Conservation (phyloP, 768 basidiomycete species). For the Hebeloma cylindrosporum region DNA sequence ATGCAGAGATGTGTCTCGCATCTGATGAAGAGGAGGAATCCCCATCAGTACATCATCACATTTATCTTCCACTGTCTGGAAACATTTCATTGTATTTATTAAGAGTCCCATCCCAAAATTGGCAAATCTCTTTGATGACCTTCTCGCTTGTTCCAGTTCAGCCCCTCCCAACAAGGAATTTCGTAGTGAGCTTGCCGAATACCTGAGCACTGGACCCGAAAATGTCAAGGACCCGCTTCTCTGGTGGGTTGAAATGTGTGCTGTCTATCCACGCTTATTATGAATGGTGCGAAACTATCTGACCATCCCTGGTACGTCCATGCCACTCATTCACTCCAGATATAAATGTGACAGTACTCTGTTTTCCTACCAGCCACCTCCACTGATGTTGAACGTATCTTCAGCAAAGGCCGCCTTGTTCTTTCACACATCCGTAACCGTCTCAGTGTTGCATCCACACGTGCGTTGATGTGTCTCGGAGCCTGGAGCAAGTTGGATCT, state of each 20-base stretch:
- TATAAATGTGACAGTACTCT: neutral
- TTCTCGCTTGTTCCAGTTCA: too few relatives aligned
- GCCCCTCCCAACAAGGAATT: neutral
- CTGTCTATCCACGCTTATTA: slow-evolving; percentile 24
- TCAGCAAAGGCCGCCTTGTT: slow-evolving; percentile 28
- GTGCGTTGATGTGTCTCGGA: slow-evolving; percentile 27
- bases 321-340: neutral
- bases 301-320: slow-evolving; percentile 27
- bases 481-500: too few relatives aligned
- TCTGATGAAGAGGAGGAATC: too few relatives aligned
- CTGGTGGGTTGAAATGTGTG: slow-evolving; percentile 26
- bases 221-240: slow-evolving; percentile 18
- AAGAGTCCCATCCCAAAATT: too few relatives aligned
- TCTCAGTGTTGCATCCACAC: slow-evolving; percentile 20
- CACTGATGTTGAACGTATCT: slow-evolving; percentile 27
- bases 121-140: neutral
- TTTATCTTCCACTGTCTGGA: too few relatives aligned
- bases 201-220: slow-evolving; percentile 25
- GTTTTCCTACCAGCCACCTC: slow-evolving; percentile 26
- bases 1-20: too few relatives aligned
- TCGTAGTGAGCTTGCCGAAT: slow-evolving; percentile 22
- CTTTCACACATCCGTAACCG: slow-evolving; percentile 25
- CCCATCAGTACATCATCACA: too few relatives aligned
- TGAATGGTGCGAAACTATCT: slow-evolving; percentile 34
- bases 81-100: too few relatives aligned